A percentile compares a stretch with the other conserved stretches of the same genome.
Conservation (phyloP, 164 flowering plant genomes). For the Echeveria elegans region DNA sequence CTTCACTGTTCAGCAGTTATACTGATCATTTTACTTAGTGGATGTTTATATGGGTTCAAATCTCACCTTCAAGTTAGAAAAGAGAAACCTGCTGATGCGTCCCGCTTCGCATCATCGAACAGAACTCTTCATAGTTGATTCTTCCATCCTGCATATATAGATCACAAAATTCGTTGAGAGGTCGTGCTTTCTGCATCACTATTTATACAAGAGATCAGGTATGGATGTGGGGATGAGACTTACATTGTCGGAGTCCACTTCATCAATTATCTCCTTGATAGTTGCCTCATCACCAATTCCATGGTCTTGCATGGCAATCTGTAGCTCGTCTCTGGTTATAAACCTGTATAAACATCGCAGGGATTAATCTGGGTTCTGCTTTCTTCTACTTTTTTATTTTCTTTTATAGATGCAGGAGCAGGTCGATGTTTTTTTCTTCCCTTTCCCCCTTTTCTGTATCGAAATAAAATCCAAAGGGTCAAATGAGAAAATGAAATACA, state of each 20-base stretch:
- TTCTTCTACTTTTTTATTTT: neutral
- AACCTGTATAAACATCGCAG: conserved; percentile 26
- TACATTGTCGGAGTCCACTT: conserved; percentile 86
- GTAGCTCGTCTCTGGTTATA: conserved; percentile 78
- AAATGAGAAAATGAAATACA: too few relatives aligned
- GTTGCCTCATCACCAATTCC: conserved; percentile 74
- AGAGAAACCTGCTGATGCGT: neutral
- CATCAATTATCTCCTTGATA: conserved; percentile 66
- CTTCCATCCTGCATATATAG: neutral
- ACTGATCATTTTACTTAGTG: neutral
- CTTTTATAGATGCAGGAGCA: neutral
- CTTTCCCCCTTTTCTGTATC: neutral
- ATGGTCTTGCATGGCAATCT: conserved; percentile 63
- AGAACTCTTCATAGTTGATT: neutral
- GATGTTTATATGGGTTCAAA: neutral
- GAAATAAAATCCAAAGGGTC: too few relatives aligned
- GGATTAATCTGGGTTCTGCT: neutral
- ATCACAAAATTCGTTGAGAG: neutral
- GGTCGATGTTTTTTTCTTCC: neutral
- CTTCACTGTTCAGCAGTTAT: neutral
- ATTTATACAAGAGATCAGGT: neutral
- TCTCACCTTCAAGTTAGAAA: neutral
- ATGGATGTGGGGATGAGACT: conserved; percentile 15
- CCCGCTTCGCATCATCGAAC: neutral
- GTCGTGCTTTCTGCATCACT: neutral